phyloP scores from a whole-genome alignment of 805 yeast genomes.

The Cyberlindnera mississippiensis region DNA sequence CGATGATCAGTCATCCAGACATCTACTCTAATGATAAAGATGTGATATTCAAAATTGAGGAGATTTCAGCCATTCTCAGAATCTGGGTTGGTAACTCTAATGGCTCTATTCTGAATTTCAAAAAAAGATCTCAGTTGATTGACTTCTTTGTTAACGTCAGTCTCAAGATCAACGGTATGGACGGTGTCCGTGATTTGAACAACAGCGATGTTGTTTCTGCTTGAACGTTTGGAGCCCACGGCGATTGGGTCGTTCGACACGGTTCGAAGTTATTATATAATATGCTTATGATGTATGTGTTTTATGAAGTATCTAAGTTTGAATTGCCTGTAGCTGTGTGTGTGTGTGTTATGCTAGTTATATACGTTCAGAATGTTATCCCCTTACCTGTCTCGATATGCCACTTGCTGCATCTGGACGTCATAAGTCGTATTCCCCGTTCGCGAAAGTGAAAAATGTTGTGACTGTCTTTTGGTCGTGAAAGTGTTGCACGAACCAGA shows the following conservation, averaged over 20 bases:
- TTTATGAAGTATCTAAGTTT: neutral
- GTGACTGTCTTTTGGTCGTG: neutral
- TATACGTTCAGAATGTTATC: too few relatives aligned
- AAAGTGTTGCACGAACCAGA: neutral
- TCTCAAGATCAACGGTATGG: slow-evolving; percentile 25
- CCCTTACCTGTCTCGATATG: too few relatives aligned
- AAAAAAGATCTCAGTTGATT: slow-evolving; percentile 30
- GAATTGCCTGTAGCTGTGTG: neutral
- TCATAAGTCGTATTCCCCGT: neutral
- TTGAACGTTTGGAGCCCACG: neutral
- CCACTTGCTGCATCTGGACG: too few relatives aligned
- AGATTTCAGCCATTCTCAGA: slow-evolving; percentile 30
- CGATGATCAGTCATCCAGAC: slow-evolving; percentile 19
- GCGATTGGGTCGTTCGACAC: neutral
- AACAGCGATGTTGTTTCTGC: slow-evolving; percentile 2
- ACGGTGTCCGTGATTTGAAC: slow-evolving; percentile 8
- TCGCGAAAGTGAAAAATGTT: neutral
- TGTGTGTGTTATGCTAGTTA: neutral
- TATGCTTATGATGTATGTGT: neutral
- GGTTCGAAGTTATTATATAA: neutral
- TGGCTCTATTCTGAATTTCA: slow-evolving; percentile 27
- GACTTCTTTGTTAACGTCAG: slow-evolving; percentile 29
- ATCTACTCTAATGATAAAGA: slow-evolving; percentile 17
- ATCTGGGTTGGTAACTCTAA: slow-evolving; percentile 33
- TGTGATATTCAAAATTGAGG: slow-evolving; percentile 27